Conservation (phyloP, 169 alveolate species). For the Amoebophrya sp. region DNA sequence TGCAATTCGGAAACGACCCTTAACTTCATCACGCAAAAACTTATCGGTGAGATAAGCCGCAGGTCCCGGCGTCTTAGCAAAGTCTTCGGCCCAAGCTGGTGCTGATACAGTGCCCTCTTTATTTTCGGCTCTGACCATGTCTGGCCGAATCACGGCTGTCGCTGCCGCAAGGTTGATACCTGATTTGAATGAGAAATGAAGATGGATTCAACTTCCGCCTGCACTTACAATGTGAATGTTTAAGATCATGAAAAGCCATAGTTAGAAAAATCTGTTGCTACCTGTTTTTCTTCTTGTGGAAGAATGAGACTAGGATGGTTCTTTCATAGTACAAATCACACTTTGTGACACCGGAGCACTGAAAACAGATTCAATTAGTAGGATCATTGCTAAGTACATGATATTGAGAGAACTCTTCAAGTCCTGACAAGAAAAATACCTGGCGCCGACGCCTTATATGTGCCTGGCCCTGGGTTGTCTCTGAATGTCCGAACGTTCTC, state of each 20-base stretch:
- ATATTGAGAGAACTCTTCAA: no score
- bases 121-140: neutral
- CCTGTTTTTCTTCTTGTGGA: no score
- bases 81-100: slow-evolving; percentile 12
- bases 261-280: no score
- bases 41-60: neutral
- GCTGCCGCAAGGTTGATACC: neutral
- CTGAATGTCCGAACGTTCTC: neutral
- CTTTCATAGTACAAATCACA: neutral
- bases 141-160: neutral
- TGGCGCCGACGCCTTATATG: neutral
- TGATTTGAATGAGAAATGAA: neutral
- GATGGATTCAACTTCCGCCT: neutral
- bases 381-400: no score
- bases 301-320: no score
- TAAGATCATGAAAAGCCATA: neutral
- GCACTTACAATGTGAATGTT: neutral
- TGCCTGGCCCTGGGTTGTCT: slow-evolving; percentile 17
- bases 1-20: no score
- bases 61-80: slow-evolving; percentile 3
- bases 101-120: neutral
- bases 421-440: neutral
- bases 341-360: neutral
- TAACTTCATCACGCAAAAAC: neutral
- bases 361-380: no score